These are phyloP conservation scores for Tolypocladium guangdongense DNA, from an alignment of 2,329 filamentous ascomycete species.

Conservation along the genomic window DNA sequence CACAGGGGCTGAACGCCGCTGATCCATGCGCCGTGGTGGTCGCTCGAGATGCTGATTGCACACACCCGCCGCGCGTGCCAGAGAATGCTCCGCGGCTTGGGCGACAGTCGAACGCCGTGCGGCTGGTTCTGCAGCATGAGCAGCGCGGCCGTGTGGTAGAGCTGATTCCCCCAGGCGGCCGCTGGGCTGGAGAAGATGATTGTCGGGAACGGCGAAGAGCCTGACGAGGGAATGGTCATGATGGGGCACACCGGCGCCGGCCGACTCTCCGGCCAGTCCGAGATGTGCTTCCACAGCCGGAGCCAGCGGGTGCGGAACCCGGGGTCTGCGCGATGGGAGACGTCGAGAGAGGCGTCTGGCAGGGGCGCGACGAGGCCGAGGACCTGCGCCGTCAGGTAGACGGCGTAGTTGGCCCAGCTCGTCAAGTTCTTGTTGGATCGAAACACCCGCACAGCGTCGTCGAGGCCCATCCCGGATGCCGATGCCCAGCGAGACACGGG, in stretches of 20 bases:
- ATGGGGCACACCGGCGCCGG: constrained; percentile 25
- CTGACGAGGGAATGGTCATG: constrained; percentile 22
- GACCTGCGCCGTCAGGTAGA: constrained; percentile 35
- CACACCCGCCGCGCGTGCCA: constrained; percentile 44
- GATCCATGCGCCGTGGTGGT: constrained; percentile 41
- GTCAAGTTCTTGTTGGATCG: constrained; percentile 24
- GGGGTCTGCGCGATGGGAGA: constrained; percentile 10
- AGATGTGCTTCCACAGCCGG: constrained; percentile 25
- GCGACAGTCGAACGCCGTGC: constrained; percentile 23
- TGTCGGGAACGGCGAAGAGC: constrained; percentile 36
- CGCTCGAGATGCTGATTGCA: constrained; percentile 40
- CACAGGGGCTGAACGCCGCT: constrained; percentile 43
- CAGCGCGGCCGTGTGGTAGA: constrained; percentile 42
- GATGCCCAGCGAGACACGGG: constrained; percentile 33
- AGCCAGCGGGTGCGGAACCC: constrained; percentile 21
- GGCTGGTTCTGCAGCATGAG: constrained; percentile 38
- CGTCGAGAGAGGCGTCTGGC: constrained; percentile 6
- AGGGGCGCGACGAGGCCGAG: constrained; percentile 24
- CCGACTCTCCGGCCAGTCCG: constrained; percentile 27
- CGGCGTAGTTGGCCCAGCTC: constrained; percentile 39
- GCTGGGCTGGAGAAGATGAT: constrained; percentile 39
- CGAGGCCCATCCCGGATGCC: constrained; percentile 15
- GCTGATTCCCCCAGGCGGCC: constrained; percentile 42
- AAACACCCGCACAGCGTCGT: constrained; percentile 23
- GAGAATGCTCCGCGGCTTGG: constrained; percentile 26